Base-by-base conservation (phyloP, 2,329 filamentous ascomycete species). In the Microcyclospora pomicola region DNA sequence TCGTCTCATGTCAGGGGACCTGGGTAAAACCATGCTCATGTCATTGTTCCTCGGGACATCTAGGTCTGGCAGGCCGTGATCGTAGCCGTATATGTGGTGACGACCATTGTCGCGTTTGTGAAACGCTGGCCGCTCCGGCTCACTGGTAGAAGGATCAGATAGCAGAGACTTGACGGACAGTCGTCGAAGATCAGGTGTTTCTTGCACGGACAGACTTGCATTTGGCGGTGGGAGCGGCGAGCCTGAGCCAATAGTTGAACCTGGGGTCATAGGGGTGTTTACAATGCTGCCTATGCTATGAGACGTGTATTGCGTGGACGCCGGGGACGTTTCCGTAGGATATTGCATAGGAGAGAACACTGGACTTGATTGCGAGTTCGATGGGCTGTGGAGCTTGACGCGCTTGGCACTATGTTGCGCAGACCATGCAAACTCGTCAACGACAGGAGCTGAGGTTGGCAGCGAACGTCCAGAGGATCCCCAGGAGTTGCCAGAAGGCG, bases 11-110 rank as follows among this genome's bases (percentile, higher is more conserved):
- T 58, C 53, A 1, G 54, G 51, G 6, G 54, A 56, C 12, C 42
- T 42, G 2, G 53, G 53, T 9, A 48, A 36, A 30, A 87, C 77
- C 12, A 81, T 80, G 35, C 71, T 71, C 24, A 63, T 60, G 47
- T 88, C 82, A 50, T 85, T 73, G 48, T 87, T 87, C 36, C 69
- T 72, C 19, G 75, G 74, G 1, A 82, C 62, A 49, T 88, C 82
- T 14, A 74, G 61, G 58, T 88, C 82, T 9, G 70, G 69, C 42
- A 75, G 66, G 1, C 82, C 83, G 39, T 73, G 67, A 51, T 88
- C 83, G 42, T 81, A 71, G 5, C 83, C 82, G 53, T 82, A 85
- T 32, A 68, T 72, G 13, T 48, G 44, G 28, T 51, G 46, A 12
- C 45, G 39, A 15, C 44, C 39, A 36, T 42, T 49, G 15, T 49